Conservation (phyloP, 2,329 filamentous ascomycete genomes). For the Diaporthe citriasiana region DNA sequence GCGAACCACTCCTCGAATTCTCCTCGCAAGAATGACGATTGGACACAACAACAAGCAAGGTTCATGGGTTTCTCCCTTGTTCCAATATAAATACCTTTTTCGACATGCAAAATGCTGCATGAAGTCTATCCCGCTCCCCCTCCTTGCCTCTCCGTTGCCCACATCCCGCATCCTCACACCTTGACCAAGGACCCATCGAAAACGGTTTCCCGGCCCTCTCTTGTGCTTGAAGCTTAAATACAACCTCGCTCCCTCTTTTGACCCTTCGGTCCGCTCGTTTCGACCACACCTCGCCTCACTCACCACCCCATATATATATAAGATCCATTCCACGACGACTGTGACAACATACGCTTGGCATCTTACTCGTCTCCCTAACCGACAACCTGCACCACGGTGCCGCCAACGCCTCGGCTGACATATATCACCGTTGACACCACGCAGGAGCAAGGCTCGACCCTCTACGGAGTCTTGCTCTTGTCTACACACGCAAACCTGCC, state of each 20-base stretch:
- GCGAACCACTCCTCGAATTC: constrained; percentile 33
- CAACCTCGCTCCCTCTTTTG: constrained; percentile 25
- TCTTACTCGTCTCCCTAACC: not conserved
- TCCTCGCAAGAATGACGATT: constrained; percentile 37
- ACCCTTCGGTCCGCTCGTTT: constrained; percentile 17
- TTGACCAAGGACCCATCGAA: constrained; percentile 26
- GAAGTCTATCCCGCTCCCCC: constrained; percentile 34
- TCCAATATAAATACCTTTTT: constrained; percentile 39
- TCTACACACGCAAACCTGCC: not conserved
- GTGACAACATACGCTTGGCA: constrained; percentile 1
- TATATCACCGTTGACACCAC: constrained; percentile 1
- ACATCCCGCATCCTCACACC: constrained; percentile 27
- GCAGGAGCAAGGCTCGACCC: constrained; percentile 29
- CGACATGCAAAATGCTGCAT: constrained; percentile 35
- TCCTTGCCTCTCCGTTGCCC: constrained; percentile 31
- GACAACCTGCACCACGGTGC: not conserved
- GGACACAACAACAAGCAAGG: constrained; percentile 34
- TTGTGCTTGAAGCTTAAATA: constrained; percentile 39
- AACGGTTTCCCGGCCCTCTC: constrained; percentile 33
- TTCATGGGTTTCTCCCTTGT: constrained; percentile 33
- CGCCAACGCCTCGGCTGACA: not conserved
- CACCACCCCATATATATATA: not conserved
- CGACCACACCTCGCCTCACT: constrained; percentile 1
- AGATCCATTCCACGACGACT: not conserved
- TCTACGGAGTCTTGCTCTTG: constrained; percentile 27